Evolutionary conservation across 106 monocot species (phyloP), one percentile per base, ranked within the genome.

Genomic region (Triglochin maritima): DNA sequence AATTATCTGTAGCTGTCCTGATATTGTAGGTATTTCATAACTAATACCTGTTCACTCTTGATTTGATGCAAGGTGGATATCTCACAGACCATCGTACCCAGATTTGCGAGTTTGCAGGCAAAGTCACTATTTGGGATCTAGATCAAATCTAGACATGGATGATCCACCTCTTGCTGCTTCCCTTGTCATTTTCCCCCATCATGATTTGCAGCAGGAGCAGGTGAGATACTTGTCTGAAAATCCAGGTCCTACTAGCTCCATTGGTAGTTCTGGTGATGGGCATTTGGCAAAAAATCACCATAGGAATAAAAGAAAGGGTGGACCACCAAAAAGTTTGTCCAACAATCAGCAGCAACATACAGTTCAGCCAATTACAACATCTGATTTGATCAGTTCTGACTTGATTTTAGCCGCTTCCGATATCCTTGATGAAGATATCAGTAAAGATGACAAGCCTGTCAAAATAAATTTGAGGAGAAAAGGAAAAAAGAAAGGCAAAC

Each of bases 401-500:
- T 60, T 53, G 44, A 69, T 15, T 66, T n/a, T 61, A 7, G 45
- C 67, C 73, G 29, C 58, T 69, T 77, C 77, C 4, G 81, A 81
- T 83, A 59, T 57, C 65, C 52, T 73, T 50, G 65, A 65, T 13
- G 49, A 42, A 46, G 69, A 72, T 64, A 48, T 59, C 14, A 57
- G 59, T 4, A 69, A 69, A 17, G 62, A 42, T 10, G 79, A 67
- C 9, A 79, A 84, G 46, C 49, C 67, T 63, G 49, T 47, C n/a
- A 85, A 76, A 83, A 85, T 15, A 72, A 77, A 65, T 75, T 65
- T 79, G 52, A 91, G 68, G 71, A 84, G 82, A 71, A 90, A 82
- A 70, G 80, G 71, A 4, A 88, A 84, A 67, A 87, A 83, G 83
- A 83, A 83, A 50, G 69, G 89, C 50, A 85, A 83, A 64, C 78